Conservation (phyloP, 768 basidiomycete genomes). For the Mycena filopes region DNA sequence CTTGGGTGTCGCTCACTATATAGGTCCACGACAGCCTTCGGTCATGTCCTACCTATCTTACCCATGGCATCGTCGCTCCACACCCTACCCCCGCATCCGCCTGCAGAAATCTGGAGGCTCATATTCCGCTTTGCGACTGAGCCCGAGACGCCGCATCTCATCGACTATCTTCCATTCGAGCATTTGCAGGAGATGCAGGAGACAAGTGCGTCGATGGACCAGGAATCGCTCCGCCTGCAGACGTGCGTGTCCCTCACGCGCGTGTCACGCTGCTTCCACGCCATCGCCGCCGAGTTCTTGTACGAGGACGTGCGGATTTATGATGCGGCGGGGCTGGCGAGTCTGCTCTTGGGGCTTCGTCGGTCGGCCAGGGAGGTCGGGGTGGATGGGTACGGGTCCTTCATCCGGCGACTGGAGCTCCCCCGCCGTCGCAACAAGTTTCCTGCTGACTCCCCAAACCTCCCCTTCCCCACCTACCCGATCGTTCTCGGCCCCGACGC, state of each 20-base stretch:
- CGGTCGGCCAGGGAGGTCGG: conserved; percentile 22
- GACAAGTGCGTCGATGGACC: background rate
- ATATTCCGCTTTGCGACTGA: conserved; percentile 20
- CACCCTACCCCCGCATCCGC: conserved; percentile 4
- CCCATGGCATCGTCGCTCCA: background rate
- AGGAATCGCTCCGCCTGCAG: conserved; percentile 7
- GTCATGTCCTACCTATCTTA: background rate
- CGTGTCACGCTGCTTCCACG: conserved; percentile 24
- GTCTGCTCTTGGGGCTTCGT: conserved; percentile 9
- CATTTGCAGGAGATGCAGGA: conserved; percentile 23
- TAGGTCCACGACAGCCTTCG: background rate
- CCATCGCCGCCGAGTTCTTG: conserved; percentile 16
- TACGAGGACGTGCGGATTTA: conserved; percentile 24
- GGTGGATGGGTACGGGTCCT: conserved; percentile 3
- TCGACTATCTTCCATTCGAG: conserved; percentile 27
- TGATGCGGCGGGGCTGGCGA: conserved; percentile 16
- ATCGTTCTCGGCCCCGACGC: conserved; percentile 1
- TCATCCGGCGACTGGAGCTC: conserved; percentile 23
- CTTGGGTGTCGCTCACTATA: conserved; percentile 7
- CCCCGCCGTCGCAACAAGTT: conserved; percentile 4
- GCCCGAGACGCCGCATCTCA: background rate
- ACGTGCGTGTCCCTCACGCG: conserved; percentile 20
- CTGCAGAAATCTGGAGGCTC: conserved; percentile 26
- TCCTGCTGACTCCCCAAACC: background rate
- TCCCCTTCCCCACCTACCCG: conserved; percentile 11